Evolutionary conservation across 1,139 yeast species (phyloP).

Genomic region (Taphrina pruni): DNA sequence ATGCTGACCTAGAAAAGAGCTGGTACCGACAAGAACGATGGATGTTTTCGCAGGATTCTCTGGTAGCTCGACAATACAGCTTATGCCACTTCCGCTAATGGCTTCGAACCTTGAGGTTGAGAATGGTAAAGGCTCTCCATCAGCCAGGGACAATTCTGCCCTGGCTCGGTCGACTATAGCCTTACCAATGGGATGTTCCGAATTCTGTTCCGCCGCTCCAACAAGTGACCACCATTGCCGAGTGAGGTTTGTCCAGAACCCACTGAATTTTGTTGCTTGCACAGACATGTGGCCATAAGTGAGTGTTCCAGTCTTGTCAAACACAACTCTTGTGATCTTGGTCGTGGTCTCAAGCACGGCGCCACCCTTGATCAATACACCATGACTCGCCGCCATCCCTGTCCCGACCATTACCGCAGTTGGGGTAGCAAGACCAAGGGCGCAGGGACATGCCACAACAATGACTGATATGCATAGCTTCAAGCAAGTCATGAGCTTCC

Average conservation of each 20-base stretch:
- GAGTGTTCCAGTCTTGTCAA: constrained; percentile 95
- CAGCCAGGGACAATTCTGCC: constrained; percentile 44
- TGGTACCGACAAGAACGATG: constrained; percentile 64
- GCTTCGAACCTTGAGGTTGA: constrained; percentile 58
- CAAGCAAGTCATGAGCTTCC: constrained; percentile 71
- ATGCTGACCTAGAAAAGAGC: constrained; percentile 55
- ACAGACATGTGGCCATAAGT: constrained; percentile 83
- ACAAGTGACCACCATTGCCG: constrained; percentile 64
- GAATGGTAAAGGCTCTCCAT: constrained; percentile 51
- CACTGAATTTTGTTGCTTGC: constrained; percentile 45
- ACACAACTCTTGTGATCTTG: constrained; percentile 68
- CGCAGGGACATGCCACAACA: constrained; percentile 98
- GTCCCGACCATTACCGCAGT: constrained; percentile 99
- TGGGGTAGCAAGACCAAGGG: constrained; percentile 94
- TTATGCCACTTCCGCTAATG: constrained; percentile 74
- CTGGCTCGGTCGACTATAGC: constrained; percentile 61
- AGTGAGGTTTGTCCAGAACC: constrained; percentile 7
- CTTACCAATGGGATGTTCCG: constrained; percentile 88
- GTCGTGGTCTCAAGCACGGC: constrained; percentile 80
- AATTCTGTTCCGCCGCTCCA: constrained; percentile 67
- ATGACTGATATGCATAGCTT: constrained; percentile 89
- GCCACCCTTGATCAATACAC: constrained; percentile 92
- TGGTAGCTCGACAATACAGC: constrained; percentile 55
- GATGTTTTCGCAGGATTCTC: constrained; percentile 45
- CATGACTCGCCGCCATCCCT: constrained; percentile 90